Base-by-base conservation (phyloP, 2,329 filamentous ascomycete species). In the Ophiostoma himal-ulmi region DNA sequence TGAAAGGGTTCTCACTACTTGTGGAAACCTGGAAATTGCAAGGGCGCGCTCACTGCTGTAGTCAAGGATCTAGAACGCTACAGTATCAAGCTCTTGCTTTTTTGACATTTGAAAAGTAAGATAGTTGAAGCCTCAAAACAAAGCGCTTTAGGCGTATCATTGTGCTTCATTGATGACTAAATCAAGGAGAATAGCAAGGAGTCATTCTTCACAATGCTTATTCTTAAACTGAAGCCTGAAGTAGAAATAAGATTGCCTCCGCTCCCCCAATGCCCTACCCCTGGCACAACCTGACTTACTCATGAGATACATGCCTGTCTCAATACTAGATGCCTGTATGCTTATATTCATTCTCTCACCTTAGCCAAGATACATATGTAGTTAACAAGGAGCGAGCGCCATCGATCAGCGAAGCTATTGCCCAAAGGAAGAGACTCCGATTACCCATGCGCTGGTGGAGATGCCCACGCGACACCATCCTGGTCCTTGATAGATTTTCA, bases 21-120 rank as follows among this genome's bases (percentile, higher is more conserved):
- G 57, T 36, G 57, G 57, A 34, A 57, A 62, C 57, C n/a, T 30
- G 57, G 57, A 62, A 62, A 62, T 62, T 62, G 57, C 52, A 62
- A 62, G 57, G 57, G 10, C 44, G n/a, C 52, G 20, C 30, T 30
- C 30, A 30, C 30, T 3, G 30, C 20, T 26, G 52, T 11, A 10
- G 52, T n/a, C 44, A 48, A 48, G 44, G 44, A 17, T 20, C 20
- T 5, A 5, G 20, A n/a, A 5, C 44, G 57, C 34, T 11, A 54
- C n/a, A 8, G 52, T 30, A 22, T n/a, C 52, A 62, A 17, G 3
- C 8, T 34, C 22, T 62, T 36, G 26, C 14, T 17, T 52, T 13
- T 11, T 44, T 44, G 39, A 13, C 11, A 2, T 44, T 30, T 30
- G 4, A 0, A 30, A 30, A 30, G 26, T 41, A 41, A 3, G 39